Evolutionary conservation across 1,284 basidiomycete species (phyloP), one percentile per base, ranked within the genome.

Genomic region (Prillingera fragicola): DNA sequence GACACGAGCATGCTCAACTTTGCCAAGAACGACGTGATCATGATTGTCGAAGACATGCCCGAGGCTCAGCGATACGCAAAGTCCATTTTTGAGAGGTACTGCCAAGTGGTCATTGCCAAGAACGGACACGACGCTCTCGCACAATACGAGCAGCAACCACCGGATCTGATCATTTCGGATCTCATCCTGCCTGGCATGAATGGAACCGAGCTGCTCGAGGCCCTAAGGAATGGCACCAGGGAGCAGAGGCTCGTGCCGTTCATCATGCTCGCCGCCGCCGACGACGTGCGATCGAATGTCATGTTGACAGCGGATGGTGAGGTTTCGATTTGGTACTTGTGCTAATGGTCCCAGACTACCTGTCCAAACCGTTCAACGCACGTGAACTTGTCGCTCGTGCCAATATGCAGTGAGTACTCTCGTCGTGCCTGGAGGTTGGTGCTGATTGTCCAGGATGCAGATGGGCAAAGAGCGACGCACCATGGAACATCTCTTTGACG

Each of bases 381-480:
- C 52, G 67, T 23, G 73, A 75, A 46, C 55, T 75, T 22, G 55
- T 75, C 14, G 74, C 74, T 12, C 60, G 74, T 3, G 65, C 63
- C 19, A 52, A 65, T 45, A 52, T 60, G 55, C 58, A 67, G 50
- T 27, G 72, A 74, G 47, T 52, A 74, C 25, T 57, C 74, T 17
- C 73, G 73, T 21, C 60, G 73, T 9, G 61, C 61, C 32, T 47
- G 61, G 41, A 52, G 54, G 53, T 51, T 59, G 45, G 41, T 65
- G 27, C 65, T 62, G 39, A 46, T 66, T 2, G 66, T 61, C 12
- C 65, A 65, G 39, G 48, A 45, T 69, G 18, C 68, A 67, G 38
- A 50, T 70, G 1, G 69, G 66, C n/a, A 67, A 67, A 45, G 54
- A 56, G 31, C 55, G 65, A 1, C 48, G 54, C 24, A 48, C 54